Conservation (phyloP, 1,284 basidiomycete genomes). For the Fomes fomentarius region DNA sequence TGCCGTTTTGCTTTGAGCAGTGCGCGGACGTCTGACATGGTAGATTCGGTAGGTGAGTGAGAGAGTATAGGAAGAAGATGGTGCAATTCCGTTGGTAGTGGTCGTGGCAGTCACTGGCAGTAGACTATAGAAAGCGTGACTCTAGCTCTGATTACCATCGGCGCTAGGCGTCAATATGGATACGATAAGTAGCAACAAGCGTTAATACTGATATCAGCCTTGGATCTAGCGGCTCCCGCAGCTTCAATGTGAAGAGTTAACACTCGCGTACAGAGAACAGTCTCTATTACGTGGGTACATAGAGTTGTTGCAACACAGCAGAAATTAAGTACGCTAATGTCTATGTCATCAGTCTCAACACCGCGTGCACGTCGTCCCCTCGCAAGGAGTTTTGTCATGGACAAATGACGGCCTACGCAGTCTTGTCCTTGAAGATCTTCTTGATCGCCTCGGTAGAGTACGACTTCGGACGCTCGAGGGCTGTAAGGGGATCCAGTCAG, state of each 20-base stretch:
- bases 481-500: constrained; percentile 38
- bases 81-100: background rate
- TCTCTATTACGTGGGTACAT: constrained; percentile 22
- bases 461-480: constrained; percentile 87
- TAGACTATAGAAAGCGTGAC: no score
- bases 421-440: constrained; percentile 70
- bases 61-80: background rate
- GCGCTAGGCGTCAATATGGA: no score
- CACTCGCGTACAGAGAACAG: constrained; percentile 7
- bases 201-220: no score
- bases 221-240: no score
- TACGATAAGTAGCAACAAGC: background rate
- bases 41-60: background rate
- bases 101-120: no score
- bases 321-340: constrained; percentile 13
- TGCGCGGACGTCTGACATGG: constrained; percentile 74
- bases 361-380: background rate
- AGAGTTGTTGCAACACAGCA: constrained; percentile 14
- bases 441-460: constrained; percentile 79
- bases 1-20: constrained; percentile 78
- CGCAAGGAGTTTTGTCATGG: constrained; percentile 6
- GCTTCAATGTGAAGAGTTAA: no score
- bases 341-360: constrained; percentile 2
- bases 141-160: no score
- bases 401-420: constrained; percentile 23